Conservation (phyloP, 2,329 filamentous ascomycete species). For the Cordyceps cicadae region DNA sequence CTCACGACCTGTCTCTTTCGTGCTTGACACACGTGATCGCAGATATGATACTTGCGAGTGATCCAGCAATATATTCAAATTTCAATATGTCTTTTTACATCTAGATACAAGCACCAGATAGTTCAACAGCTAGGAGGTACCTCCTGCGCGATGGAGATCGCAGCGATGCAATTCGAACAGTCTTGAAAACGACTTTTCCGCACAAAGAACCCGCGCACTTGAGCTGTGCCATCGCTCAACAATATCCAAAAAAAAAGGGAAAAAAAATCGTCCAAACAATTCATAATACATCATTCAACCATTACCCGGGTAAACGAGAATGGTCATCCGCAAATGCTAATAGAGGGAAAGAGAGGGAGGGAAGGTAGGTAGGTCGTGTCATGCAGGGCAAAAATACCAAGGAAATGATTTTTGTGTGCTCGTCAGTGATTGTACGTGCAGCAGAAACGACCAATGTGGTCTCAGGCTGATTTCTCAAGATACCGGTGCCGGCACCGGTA, state of each 20-base stretch:
- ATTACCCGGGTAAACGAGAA: neutral
- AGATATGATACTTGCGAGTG: too few relatives aligned
- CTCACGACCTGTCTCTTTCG: too few relatives aligned
- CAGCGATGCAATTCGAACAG: too few relatives aligned
- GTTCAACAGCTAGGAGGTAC: too few relatives aligned
- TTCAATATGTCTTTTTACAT: too few relatives aligned
- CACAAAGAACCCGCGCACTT: neutral
- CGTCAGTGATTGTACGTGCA: slow-evolving; percentile 3
- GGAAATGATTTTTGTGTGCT: neutral
- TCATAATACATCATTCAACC: slow-evolving; percentile 8
- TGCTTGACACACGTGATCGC: too few relatives aligned
- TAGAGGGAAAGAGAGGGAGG: neutral
- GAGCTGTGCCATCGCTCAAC: neutral
- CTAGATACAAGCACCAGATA: too few relatives aligned
- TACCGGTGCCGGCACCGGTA: slow-evolving; percentile 4
- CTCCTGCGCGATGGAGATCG: too few relatives aligned
- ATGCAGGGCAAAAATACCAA: neutral
- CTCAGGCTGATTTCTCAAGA: neutral
- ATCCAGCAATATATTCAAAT: too few relatives aligned
- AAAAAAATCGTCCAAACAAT: neutral
- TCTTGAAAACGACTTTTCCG: neutral
- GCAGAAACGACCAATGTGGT: neutral
- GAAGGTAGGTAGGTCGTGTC: neutral
- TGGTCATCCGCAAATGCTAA: neutral
- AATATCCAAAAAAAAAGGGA: neutral